These are phyloP conservation scores for Lachnellula subtilissima DNA, from an alignment of 2,329 filamentous ascomycete species.

Conservation along the genomic window DNA sequence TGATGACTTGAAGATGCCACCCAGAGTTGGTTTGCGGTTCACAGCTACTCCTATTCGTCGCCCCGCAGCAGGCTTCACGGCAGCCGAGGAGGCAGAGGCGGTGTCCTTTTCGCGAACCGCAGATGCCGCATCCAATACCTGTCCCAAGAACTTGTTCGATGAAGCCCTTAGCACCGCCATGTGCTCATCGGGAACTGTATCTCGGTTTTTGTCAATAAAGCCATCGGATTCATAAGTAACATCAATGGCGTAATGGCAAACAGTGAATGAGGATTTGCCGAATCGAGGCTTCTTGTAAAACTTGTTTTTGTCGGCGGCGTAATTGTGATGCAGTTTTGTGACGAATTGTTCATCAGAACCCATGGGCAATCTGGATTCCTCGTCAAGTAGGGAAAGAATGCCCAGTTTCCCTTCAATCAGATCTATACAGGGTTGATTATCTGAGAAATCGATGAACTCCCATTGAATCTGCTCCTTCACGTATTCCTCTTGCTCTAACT, in stretches of 20 bases:
- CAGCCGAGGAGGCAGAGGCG: slow-evolving; percentile 57
- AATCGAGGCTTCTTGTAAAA: slow-evolving; percentile 99
- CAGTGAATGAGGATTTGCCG: slow-evolving; percentile 94
- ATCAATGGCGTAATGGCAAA: slow-evolving; percentile 96
- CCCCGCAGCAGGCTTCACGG: slow-evolving; percentile 75
- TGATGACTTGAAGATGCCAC: slow-evolving; percentile 97
- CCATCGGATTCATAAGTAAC: slow-evolving; percentile 98
- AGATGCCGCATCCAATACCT: slow-evolving; percentile 80
- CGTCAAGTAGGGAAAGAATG: slow-evolving; percentile 85
- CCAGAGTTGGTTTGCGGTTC: slow-evolving; percentile 92
- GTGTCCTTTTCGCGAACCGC: slow-evolving; percentile 86
- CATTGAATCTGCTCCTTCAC: slow-evolving; percentile 94
- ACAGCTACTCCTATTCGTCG: slow-evolving; percentile 88
- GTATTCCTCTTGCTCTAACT: slow-evolving; percentile 97
- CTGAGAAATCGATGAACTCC: slow-evolving; percentile 99
- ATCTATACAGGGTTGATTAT: slow-evolving; percentile 98
- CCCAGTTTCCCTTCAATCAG: slow-evolving; percentile 96
- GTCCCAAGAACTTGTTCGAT: slow-evolving; percentile 76
- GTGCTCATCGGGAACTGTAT: slow-evolving; percentile 97
- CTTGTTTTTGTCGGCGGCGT: slow-evolving; percentile 80
- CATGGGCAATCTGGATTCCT: slow-evolving; percentile 95
- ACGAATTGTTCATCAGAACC: slow-evolving; percentile 96
- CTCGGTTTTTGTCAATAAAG: slow-evolving; percentile 99
- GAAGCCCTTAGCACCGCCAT: slow-evolving; percentile 87
- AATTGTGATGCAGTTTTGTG: slow-evolving; percentile 93